Percentiles rank a stretch among this genome's conserved stretches.
Evolutionary conservation across 768 basidiomycete genomes (phyloP).

Genomic region (Mycena vitilis): DNA sequence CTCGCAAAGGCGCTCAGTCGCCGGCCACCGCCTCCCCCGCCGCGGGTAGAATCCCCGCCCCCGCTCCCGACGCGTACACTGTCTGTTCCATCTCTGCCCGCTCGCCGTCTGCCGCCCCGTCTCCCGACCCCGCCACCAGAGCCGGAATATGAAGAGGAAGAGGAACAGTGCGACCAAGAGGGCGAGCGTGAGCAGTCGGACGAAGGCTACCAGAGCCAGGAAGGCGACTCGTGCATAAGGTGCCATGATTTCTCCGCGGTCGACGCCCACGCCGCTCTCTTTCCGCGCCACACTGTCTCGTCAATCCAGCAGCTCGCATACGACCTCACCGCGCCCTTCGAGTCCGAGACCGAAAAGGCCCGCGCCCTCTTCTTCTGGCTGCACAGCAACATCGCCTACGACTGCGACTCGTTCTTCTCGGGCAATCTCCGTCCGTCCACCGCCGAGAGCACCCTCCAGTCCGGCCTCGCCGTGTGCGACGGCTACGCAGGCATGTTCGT

Average conservation of each 20-base stretch:
- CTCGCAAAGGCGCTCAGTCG: conserved; percentile 25
- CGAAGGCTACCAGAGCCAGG: conserved; percentile 30
- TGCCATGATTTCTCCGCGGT: conserved; percentile 57
- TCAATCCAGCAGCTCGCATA: conserved; percentile 54
- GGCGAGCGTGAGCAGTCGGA: conserved; percentile 23
- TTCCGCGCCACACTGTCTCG: conserved; percentile 54
- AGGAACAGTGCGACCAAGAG: conserved; percentile 29
- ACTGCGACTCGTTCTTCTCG: conserved; percentile 55
- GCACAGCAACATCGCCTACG: conserved; percentile 60
- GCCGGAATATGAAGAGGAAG: conserved; percentile 33
- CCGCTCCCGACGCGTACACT: conserved; percentile 20
- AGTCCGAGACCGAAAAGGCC: conserved; percentile 56
- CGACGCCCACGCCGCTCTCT: conserved; percentile 56
- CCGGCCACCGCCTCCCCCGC: conserved; percentile 19
- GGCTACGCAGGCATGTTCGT: conserved; percentile 61
- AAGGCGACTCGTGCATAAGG: conserved; percentile 47
- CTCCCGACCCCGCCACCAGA: conserved; percentile 45
- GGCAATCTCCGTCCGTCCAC: conserved; percentile 52
- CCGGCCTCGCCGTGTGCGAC: conserved; percentile 62
- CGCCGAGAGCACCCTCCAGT: conserved; percentile 51
- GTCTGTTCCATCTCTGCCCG: conserved; percentile 33
- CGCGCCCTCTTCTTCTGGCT: conserved; percentile 61
- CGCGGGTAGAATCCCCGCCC: background rate
- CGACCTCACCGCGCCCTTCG: conserved; percentile 55
- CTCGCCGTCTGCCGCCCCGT: conserved; percentile 46